Base-by-base conservation (phyloP, 352 stramenopile genomes). In the Phytophthora crassamura region DNA sequence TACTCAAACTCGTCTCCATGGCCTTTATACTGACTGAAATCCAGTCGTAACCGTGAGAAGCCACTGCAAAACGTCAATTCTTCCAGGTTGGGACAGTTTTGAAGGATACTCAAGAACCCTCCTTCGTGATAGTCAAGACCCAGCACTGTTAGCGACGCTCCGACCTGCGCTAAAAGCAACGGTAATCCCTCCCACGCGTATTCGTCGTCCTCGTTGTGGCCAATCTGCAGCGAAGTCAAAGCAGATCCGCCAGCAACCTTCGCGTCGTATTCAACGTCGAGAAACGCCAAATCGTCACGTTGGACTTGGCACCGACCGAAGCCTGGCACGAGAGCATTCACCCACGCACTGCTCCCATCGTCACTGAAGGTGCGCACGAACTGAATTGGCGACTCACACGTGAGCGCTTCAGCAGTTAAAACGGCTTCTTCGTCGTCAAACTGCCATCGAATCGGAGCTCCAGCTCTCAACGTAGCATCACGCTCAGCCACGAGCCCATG, bases 331-430 rank as follows among this genome's bases (percentile, higher is more conserved):
- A 58, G 18, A 4, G 47, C 57, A 9, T 64, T 43, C 25, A 70
- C 62, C 62, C 62, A 70, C 34, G 55, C 47, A 15, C 40, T 70
- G 6, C n/a, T n/a, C n/a, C n/a, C n/a, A n/a, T n/a, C n/a, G n/a
- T n/a, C n/a, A n/a, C n/a, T n/a, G n/a, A n/a, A n/a, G 28, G 30
- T 46, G 49, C 20, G 14, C 39, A 59, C 7, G 54, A 64, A 6
- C 35, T 53, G 20, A 59, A 55, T n/a, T n/a, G n/a, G n/a, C n/a
- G n/a, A n/a, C n/a, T n/a, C n/a, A n/a, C n/a, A n/a, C n/a, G n/a
- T n/a, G n/a, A n/a, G n/a, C n/a, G n/a, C n/a, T n/a, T n/a, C n/a
- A n/a, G n/a, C n/a, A n/a, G n/a, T n/a, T n/a, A n/a, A n/a, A n/a
- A n/a, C n/a, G n/a, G n/a, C n/a, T n/a, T n/a, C n/a, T n/a, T n/a